Percentiles rank a stretch among this genome's conserved stretches.
These are phyloP conservation scores for Hanseniaspora pseudoguilliermondii DNA, from an alignment of 805 yeast species.

Conservation along the genomic window DNA sequence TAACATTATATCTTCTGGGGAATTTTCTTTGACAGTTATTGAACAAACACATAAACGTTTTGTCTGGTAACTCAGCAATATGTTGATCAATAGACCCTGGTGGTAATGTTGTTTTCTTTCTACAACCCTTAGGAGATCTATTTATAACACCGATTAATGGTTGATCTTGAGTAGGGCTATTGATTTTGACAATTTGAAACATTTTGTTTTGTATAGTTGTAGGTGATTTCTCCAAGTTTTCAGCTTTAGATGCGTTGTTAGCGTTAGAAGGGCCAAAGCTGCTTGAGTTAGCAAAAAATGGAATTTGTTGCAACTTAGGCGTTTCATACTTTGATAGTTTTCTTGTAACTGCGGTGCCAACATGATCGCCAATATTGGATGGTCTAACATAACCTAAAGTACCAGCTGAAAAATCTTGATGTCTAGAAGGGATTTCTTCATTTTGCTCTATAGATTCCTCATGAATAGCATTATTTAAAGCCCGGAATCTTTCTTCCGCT, in stretches of 20 bases:
- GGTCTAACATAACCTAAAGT: not conserved
- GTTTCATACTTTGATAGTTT: conserved; percentile 12
- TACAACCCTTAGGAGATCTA: conserved; percentile 14
- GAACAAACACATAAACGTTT: conserved; percentile 60
- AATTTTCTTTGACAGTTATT: conserved; percentile 71
- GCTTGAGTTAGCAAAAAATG: conserved; percentile 5
- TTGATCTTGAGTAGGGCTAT: conserved; percentile 8
- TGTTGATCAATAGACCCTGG: conserved; percentile 80
- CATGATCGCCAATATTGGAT: not conserved
- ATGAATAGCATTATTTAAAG: not conserved
- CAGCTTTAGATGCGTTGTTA: not conserved
- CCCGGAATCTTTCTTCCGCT: conserved; percentile 1
- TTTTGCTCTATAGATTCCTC: not conserved
- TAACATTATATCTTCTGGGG: conserved; percentile 76
- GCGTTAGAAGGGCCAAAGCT: not conserved
- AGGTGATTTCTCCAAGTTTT: not conserved
- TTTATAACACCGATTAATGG: conserved; percentile 13
- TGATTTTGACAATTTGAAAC: conserved; percentile 9
- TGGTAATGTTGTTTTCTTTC: conserved; percentile 46
- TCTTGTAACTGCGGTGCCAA: not conserved
- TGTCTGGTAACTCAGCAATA: conserved; percentile 69
- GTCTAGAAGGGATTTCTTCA: not conserved
- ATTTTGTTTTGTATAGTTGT: not conserved
- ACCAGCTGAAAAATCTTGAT: not conserved
- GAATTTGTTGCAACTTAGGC: conserved; percentile 10